Base-by-base conservation (phyloP, 2,329 filamentous ascomycete species). In the Hawksworthiomyces lignivorus region DNA sequence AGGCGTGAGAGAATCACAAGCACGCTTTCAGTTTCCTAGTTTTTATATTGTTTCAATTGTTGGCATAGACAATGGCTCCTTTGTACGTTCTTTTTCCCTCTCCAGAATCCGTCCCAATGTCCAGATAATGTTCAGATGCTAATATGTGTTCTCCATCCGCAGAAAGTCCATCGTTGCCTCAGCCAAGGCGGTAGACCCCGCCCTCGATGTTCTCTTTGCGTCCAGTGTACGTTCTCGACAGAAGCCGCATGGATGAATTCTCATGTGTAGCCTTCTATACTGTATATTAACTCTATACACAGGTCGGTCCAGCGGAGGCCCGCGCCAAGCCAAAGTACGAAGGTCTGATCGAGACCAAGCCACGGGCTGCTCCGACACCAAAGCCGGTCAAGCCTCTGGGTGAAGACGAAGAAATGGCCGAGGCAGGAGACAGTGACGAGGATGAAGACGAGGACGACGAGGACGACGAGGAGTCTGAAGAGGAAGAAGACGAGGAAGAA, bases 121-220 rank as follows among this genome's bases (percentile, higher is more conserved):
- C 22, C 14, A 28, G 5, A 10, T 14, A 21, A 20, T 12, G 8
- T 7, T 29, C 28, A n/a, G 15, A 14, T 29, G 28, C 33, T 42
- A 21, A 37, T 32, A 6, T 7, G n/a, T 34, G 24, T 12, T 26
- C 24, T 38, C 6, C 21, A 10, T 29, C 0, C 7, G 17, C 17
- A 50, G 45, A 41, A 49, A 48, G 29, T 44, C 40, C 2, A 8
- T 45, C 12, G 52, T 77, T 46, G 68, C 66, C 48, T 62, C 69
- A 27, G 62, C 66, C 43, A 75, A 75, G 59, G 69, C 71, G 46
- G 68, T 87, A 46, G 83, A 88, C 67, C 81, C 83, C 58, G 65
- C 71, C 43, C 68, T 88, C 51, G 72, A 80, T 54, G 79, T 81
- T 47, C 70, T 88, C 29, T 88, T 88, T 63, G 73, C 80, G 44